Evolutionary conservation across 2,329 filamentous ascomycete genomes (phyloP).

Genomic region (Epichloe sibirici): DNA sequence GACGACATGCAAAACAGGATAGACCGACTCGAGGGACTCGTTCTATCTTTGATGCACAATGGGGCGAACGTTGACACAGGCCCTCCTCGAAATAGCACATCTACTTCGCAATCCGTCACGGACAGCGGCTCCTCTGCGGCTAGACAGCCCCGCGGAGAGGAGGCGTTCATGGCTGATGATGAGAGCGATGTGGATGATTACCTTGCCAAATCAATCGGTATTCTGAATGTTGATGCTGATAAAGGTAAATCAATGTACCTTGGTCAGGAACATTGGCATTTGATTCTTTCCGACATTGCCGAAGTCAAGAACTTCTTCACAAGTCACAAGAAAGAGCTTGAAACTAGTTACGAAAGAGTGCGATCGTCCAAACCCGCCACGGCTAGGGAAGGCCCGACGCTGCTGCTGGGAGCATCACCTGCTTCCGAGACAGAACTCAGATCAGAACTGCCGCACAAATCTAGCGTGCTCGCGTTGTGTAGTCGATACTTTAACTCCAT

Average conservation of each 20-base stretch:
- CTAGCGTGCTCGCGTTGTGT: conserved; percentile 73
- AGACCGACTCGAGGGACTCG: conserved; percentile 83
- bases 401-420: conserved; percentile 64
- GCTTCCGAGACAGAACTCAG: conserved; percentile 68
- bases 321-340: conserved; percentile 77
- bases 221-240: conserved; percentile 68
- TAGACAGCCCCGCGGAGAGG: conserved; percentile 44
- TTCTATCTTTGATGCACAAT: conserved; percentile 88
- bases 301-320: conserved; percentile 90
- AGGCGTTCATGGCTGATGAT: conserved; percentile 38
- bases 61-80: conserved; percentile 42
- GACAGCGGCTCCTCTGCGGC: conserved; percentile 31
- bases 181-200: conserved; percentile 61
- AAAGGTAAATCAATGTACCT: conserved; percentile 71
- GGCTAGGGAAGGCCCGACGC: conserved; percentile 55
- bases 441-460: conserved; percentile 65
- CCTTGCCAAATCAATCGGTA: conserved; percentile 60
- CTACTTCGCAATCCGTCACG: conserved; percentile 24
- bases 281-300: conserved; percentile 67
- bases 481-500: conserved; percentile 83
- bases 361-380: conserved; percentile 52
- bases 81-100: conserved; percentile 18
- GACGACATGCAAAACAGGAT: conserved; percentile 99
- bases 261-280: conserved; percentile 74
- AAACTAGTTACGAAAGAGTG: conserved; percentile 68